phyloP scores from a whole-genome alignment of 345 rosid species.

The Firmiana major region DNA sequence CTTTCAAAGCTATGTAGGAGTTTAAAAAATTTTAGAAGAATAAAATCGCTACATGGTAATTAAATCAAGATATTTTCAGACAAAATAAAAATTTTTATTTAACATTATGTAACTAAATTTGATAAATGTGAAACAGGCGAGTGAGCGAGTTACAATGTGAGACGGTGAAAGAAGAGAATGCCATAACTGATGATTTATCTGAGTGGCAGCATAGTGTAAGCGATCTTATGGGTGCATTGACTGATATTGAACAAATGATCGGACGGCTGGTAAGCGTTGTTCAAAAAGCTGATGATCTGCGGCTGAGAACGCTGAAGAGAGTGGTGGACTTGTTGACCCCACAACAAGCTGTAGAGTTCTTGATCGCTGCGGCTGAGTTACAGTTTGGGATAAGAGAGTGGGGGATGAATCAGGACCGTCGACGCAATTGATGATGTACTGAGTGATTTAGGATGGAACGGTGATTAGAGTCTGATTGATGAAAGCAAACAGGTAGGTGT shows the following conservation, averaged over 20 bases:
- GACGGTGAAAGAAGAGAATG: constrained; percentile 84
- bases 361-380: constrained; percentile 68
- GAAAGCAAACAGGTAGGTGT: neutral
- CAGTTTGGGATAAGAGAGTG: constrained; percentile 59
- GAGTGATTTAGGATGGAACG: neutral
- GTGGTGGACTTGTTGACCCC: constrained; percentile 59
- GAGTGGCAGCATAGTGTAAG: constrained; percentile 75
- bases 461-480: neutral
- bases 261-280: constrained; percentile 42
- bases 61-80: neutral
- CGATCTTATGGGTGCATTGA: constrained; percentile 31
- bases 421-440: neutral
- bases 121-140: constrained; percentile 34
- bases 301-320: constrained; percentile 47
- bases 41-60: too few relatives aligned
- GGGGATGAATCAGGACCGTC: constrained; percentile 55
- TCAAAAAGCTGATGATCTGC: constrained; percentile 60
- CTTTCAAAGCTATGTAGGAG: too few relatives aligned
- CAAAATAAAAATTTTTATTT: neutral
- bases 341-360: constrained; percentile 68
- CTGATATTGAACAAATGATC: constrained; percentile 34
- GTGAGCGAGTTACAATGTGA: constrained; percentile 89
- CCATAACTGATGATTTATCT: constrained; percentile 56
- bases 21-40: neutral
- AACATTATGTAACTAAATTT: neutral